Base-by-base conservation (phyloP, 129 eudicot species). In the Smallanthus sonchifolius region DNA sequence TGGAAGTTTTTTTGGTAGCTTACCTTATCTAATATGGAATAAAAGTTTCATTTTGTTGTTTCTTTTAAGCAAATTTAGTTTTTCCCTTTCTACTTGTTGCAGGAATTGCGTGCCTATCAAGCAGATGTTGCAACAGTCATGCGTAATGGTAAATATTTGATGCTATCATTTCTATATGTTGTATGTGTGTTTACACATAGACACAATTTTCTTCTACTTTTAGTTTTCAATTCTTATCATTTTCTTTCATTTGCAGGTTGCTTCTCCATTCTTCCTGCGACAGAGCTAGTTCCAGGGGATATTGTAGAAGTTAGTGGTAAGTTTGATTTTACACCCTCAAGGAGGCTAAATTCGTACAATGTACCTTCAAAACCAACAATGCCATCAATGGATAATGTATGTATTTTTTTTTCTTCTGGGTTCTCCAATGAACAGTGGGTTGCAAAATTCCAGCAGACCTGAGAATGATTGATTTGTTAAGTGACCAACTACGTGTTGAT, bases 91-190 rank as follows among this genome's bases (percentile, higher is more conserved):
- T 65, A 61, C 67, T 72, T 79, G 65, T 78, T 69, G 81, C 83
- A 93, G 98, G 98, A 93, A 79, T 76, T 93, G 67, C 95, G 98
- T 62, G 98, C 98, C 48, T 93, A 93, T 86, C 98, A 93, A 86
- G 98, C 98, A 52, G 98, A 93, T 83, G 91, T 93, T 57, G 98
- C 98, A 47, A 90, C 97, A 68, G 96, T 93, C 77, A 75, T 90
- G 74, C 87, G 98, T 74, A 93, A 93, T 84, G 97, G 98, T 93
- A 93, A 69, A 55, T 45, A 42, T 43, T 62, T 49, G 51, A 54
- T 38, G 45, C 34, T 19, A 72, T 17, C 72, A 49, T 6, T 52
- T 48, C 38, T 55, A 13, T 36, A 55, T 54, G 34, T 4, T 70
- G 75, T 34, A 15, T 43, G 39, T 34, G 2, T 4, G 54, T 35